Evolutionary conservation across 2,329 filamentous ascomycete species (phyloP).

Genomic region (Fusarium succisae): DNA sequence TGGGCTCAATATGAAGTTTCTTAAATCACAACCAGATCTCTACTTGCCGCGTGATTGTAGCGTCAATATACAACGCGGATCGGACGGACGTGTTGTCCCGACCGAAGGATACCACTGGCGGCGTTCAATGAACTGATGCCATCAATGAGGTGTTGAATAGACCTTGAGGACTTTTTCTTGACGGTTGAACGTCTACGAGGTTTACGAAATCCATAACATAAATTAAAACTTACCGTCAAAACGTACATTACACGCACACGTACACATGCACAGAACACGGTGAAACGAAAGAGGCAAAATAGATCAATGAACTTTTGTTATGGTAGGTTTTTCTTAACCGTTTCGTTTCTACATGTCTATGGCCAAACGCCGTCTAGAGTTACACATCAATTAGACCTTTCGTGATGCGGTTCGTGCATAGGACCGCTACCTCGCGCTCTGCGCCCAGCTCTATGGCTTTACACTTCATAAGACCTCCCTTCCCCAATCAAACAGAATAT

Average conservation of each 20-base stretch:
- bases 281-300: neutral
- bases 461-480: conserved; percentile 44
- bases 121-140: conserved; percentile 36
- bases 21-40: conserved; percentile 44
- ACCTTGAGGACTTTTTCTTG: conserved; percentile 35
- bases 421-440: conserved; percentile 49
- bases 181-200: conserved; percentile 34
- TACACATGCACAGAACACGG: too few species aligned
- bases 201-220: conserved; percentile 30
- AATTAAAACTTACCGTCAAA: conserved; percentile 30
- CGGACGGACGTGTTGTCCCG: conserved; percentile 38
- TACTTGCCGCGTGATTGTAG: conserved; percentile 44
- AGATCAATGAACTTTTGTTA: conserved; percentile 25
- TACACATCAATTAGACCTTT: conserved; percentile 54
- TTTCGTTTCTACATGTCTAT: conserved; percentile 55
- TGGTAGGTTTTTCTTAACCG: conserved; percentile 30
- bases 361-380: conserved; percentile 53
- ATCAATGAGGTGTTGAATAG: conserved; percentile 29
- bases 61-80: conserved; percentile 40
- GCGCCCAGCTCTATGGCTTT: conserved; percentile 52
- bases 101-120: conserved; percentile 39
- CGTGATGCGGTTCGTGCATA: conserved; percentile 49
- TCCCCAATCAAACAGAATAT: conserved; percentile 44
- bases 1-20: conserved; percentile 57
- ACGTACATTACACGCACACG: neutral